These are phyloP conservation scores for Leptographium radiaticola DNA, from an alignment of 2,329 filamentous ascomycete species.

Conservation along the genomic window DNA sequence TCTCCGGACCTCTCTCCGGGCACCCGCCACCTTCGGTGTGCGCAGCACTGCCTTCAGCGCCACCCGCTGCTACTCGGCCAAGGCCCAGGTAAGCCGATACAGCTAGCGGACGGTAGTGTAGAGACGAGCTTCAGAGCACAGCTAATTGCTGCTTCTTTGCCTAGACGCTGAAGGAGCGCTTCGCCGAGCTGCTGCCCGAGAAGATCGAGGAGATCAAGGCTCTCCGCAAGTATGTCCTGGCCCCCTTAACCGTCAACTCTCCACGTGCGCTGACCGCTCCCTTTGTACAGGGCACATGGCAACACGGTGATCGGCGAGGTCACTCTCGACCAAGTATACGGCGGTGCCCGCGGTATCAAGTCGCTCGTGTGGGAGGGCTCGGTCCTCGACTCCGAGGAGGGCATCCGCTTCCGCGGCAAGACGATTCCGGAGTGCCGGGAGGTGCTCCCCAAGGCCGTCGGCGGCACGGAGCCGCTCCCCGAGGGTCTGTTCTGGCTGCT, in stretches of 20 bases:
- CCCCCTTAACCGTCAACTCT: too few relatives aligned
- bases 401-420: slow-evolving; percentile 98
- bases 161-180: slow-evolving; percentile 94
- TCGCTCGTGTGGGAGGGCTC: slow-evolving; percentile 97
- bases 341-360: slow-evolving; percentile 98
- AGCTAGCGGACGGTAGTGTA: background rate
- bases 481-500: slow-evolving; percentile 99
- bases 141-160: background rate
- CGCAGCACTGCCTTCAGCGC: slow-evolving; percentile 66
- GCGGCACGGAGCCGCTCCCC: slow-evolving; percentile 91
- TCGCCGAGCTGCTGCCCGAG: slow-evolving; percentile 86
- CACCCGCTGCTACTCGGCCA: slow-evolving; percentile 83
- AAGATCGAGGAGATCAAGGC: slow-evolving; percentile 99
- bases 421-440: slow-evolving; percentile 99
- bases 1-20: slow-evolving; percentile 62
- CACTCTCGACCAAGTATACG: slow-evolving; percentile 98
- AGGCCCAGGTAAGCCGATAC: slow-evolving; percentile 57
- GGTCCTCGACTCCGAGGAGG: slow-evolving; percentile 95
- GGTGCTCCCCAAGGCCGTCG: slow-evolving; percentile 90
- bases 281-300: slow-evolving; percentile 62
- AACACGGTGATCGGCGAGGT: slow-evolving; percentile 94
- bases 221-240: slow-evolving; percentile 68
- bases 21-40: slow-evolving; percentile 49
- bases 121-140: background rate
- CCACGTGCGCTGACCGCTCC: too few relatives aligned